phyloP scores from a whole-genome alignment of 352 stramenopile species.

The Globisporangium solare region DNA sequence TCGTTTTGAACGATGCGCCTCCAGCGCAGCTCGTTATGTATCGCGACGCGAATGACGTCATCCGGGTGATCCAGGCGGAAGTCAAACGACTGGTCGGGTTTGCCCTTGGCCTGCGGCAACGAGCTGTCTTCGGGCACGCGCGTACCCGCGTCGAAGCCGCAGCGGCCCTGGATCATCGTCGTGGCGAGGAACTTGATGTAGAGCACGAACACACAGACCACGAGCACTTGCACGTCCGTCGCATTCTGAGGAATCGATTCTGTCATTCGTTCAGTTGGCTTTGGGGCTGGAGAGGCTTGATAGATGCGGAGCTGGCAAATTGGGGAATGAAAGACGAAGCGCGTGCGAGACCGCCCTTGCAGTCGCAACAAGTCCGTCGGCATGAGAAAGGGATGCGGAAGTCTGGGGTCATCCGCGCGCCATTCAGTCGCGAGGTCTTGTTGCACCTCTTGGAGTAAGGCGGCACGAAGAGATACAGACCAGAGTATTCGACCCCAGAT shows the following conservation, averaged over 20 bases:
- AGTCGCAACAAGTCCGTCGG: too few relatives aligned
- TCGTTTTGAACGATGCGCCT: slow-evolving; percentile 35
- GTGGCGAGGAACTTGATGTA: slow-evolving; percentile 61
- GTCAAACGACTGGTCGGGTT: slow-evolving; percentile 11
- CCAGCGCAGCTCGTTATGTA: slow-evolving; percentile 27
- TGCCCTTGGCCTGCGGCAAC: slow-evolving; percentile 16
- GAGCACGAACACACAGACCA: slow-evolving; percentile 27
- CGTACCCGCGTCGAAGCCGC: slow-evolving; percentile 41
- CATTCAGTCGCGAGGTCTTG: too few relatives aligned
- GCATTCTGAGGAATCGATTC: neutral
- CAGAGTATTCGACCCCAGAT: too few relatives aligned
- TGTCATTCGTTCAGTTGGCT: neutral
- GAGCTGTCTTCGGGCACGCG: slow-evolving; percentile 33
- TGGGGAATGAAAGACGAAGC: too few relatives aligned
- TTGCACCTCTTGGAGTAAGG: too few relatives aligned
- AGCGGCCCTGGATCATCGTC: slow-evolving; percentile 41
- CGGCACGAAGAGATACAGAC: too few relatives aligned
- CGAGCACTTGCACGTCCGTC: slow-evolving; percentile 7
- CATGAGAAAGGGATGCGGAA: too few relatives aligned
- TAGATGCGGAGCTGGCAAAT: too few relatives aligned
- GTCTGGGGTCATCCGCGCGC: too few relatives aligned
- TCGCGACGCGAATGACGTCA: neutral
- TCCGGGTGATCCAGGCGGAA: neutral
- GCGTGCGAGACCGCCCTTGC: too few relatives aligned
- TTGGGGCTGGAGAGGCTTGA: neutral